A percentile compares a stretch with the other conserved stretches of the same genome.
Evolutionary conservation across 2,329 filamentous ascomycete species (phyloP).

Genomic region (Drechslerella stenobrocha): DNA sequence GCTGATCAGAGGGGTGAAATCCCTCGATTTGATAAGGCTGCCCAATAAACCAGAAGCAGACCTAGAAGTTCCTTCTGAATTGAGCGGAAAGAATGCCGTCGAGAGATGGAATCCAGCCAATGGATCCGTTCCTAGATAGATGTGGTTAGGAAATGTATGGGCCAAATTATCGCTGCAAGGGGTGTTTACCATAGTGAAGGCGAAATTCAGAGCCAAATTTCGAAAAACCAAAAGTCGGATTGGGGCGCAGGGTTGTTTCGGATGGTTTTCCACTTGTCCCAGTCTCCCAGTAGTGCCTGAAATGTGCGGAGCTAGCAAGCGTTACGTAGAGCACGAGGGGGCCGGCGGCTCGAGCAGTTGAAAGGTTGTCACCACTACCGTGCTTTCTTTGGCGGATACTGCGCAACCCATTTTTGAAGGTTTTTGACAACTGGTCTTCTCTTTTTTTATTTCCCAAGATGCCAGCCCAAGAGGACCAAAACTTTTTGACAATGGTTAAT

Average conservation of each 20-base stretch:
- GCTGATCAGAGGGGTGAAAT: conserved; percentile 11
- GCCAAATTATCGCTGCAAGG: too few relatives aligned
- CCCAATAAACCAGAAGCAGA: too few relatives aligned
- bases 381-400: background rate
- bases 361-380: background rate
- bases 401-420: conserved; percentile 1
- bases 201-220: conserved; percentile 20
- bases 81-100: conserved; percentile 56
- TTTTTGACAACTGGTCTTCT: conserved; percentile 1
- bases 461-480: conserved; percentile 16
- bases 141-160: too few relatives aligned
- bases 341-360: conserved; percentile 11
- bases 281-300: background rate
- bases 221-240: conserved; percentile 14
- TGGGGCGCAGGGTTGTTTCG: background rate
- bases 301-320: background rate
- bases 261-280: background rate
- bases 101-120: conserved; percentile 64
- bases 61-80: background rate
- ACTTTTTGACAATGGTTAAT: conserved; percentile 7
- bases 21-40: too few relatives aligned
- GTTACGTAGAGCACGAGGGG: background rate
- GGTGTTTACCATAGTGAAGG: conserved; percentile 25
- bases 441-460: background rate
- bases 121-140: conserved; percentile 58